Percentiles rank a stretch among this genome's conserved stretches.
These are phyloP conservation scores for Trichosporon faecale DNA, from an alignment of 1,284 basidiomycete species.

Conservation along the genomic window DNA sequence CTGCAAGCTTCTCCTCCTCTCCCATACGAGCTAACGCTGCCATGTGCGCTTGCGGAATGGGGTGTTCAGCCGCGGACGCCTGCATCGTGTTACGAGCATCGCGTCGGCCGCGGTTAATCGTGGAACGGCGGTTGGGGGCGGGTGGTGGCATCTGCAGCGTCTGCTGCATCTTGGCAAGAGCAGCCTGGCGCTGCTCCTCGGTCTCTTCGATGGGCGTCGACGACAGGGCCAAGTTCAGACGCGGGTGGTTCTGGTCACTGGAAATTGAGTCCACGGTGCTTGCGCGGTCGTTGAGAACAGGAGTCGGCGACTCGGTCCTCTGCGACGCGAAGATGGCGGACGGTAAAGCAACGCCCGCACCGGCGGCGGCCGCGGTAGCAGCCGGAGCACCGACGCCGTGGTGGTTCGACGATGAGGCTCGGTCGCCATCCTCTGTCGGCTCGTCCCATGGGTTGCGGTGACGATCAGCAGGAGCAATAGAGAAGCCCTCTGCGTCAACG, in stretches of 20 bases:
- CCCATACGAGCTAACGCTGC: conserved; percentile 14
- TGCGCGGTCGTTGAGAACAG: not conserved
- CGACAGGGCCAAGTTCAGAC: conserved; percentile 49
- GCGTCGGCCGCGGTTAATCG: conserved; percentile 53
- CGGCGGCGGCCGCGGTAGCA: conserved; percentile 3
- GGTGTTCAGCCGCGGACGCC: conserved; percentile 13
- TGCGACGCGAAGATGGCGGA: conserved; percentile 24
- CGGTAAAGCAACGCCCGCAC: conserved; percentile 19
- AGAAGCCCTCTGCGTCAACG: conserved; percentile 57
- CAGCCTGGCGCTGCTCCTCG: conserved; percentile 54
- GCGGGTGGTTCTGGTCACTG: not conserved
- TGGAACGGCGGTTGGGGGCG: conserved; percentile 44
- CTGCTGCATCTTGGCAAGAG: conserved; percentile 55
- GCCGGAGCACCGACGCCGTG: conserved; percentile 11
- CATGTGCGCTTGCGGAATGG: conserved; percentile 16
- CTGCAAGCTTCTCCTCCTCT: conserved; percentile 14
- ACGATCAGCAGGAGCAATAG: conserved; percentile 55
- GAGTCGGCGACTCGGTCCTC: conserved; percentile 14
- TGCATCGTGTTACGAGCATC: conserved; percentile 55
- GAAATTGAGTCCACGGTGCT: conserved; percentile 10
- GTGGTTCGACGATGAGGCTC: conserved; percentile 13
- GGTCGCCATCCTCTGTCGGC: conserved; percentile 33
- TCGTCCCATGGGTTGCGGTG: conserved; percentile 55
- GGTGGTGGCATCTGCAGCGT: conserved; percentile 47
- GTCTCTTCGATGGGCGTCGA: conserved; percentile 53